Conservation (phyloP, 208 protist species). For the Acanthamoeba royreba region DNA sequence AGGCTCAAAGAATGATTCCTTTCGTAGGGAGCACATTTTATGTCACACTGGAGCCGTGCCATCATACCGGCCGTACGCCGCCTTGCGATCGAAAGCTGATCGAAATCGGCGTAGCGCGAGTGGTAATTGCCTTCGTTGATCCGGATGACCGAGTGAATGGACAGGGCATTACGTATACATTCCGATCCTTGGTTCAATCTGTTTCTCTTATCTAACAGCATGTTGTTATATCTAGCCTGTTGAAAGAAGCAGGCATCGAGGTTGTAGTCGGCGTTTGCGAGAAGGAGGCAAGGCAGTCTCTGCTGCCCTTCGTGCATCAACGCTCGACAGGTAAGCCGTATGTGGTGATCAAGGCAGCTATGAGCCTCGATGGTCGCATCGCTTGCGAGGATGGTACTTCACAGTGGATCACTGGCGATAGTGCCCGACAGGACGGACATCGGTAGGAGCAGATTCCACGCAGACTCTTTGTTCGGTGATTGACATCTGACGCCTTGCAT, state of each 20-base stretch:
- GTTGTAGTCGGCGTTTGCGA: background rate
- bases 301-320: constrained; percentile 47
- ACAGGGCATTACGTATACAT: background rate
- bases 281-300: background rate
- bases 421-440: constrained; percentile 7
- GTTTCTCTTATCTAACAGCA: background rate
- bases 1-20: background rate
- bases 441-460: background rate
- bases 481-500: background rate
- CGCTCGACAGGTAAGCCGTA: constrained; percentile 35
- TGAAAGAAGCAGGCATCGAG: constrained; percentile 42
- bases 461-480: background rate
- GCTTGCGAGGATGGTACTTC: constrained; percentile 57
- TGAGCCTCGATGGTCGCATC: constrained; percentile 54
- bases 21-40: constrained; percentile 51
- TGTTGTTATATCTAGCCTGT: background rate
- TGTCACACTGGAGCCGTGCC: constrained; percentile 57
- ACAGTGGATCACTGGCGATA: constrained; percentile 58
- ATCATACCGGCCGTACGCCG: constrained; percentile 51
- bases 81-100: constrained; percentile 10
- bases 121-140: constrained; percentile 25
- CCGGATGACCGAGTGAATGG: constrained; percentile 13
- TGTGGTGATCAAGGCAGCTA: constrained; percentile 51
- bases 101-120: background rate
- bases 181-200: too few relatives aligned